These are phyloP conservation scores for Hirsutella thompsonii DNA, from an alignment of 2,329 filamentous ascomycete genomes.

Conservation along the genomic window DNA sequence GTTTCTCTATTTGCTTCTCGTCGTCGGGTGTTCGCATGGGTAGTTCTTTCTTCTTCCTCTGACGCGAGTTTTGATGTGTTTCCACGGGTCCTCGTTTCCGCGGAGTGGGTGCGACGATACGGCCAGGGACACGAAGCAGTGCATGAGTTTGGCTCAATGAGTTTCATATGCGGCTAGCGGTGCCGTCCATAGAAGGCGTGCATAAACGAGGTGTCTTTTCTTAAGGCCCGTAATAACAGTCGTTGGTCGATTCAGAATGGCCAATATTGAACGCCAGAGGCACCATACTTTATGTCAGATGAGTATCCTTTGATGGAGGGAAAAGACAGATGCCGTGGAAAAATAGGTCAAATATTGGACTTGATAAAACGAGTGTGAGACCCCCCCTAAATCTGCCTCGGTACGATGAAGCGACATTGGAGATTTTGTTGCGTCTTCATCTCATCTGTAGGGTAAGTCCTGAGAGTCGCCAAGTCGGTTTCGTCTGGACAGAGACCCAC, in stretches of 20 bases:
- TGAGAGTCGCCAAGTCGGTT: too few species aligned
- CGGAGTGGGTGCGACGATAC: too few species aligned
- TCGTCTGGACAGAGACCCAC: background rate
- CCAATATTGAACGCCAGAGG: too few species aligned
- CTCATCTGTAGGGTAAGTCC: conserved; percentile 1
- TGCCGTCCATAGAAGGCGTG: background rate
- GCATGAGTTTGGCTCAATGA: background rate
- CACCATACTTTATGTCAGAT: too few species aligned
- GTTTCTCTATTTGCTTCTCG: conserved; percentile 2
- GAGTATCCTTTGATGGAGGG: too few species aligned
- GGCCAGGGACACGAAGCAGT: background rate
- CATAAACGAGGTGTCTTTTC: background rate
- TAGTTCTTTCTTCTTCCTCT: background rate
- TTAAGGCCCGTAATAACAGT: background rate
- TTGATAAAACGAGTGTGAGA: too few species aligned
- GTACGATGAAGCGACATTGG: too few species aligned
- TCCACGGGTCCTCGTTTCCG: background rate
- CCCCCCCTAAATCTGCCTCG: too few species aligned
- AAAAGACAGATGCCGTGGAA: too few species aligned
- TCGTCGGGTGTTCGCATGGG: conserved; percentile 5
- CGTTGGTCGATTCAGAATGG: too few species aligned
- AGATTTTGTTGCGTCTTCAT: too few species aligned
- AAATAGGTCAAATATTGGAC: too few species aligned
- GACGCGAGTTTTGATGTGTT: background rate
- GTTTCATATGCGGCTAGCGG: background rate